Evolutionary conservation across 257 asterid genomes (phyloP).

Genomic region (Capsicum pubescens): DNA sequence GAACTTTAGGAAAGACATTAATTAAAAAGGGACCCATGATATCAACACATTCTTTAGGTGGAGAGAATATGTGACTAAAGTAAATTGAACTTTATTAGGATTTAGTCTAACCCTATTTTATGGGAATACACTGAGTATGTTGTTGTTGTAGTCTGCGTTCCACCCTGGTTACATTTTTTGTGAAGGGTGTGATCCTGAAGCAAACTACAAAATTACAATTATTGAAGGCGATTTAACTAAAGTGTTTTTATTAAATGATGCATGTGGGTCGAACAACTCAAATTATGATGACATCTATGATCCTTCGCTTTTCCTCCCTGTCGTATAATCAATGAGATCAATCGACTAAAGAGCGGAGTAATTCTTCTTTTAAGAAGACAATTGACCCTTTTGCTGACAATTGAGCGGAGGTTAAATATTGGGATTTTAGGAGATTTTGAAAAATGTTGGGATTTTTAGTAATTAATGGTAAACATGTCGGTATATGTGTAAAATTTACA

Average conservation of each 20-base stretch:
- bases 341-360: background rate
- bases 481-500: too few species aligned
- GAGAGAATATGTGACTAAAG: background rate
- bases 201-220: background rate
- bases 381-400: too few species aligned
- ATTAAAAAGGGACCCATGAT: slow-evolving; percentile 6
- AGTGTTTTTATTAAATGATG: slow-evolving; percentile 2
- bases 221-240: background rate
- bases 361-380: background rate
- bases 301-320: background rate
- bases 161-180: background rate
- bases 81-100: background rate
- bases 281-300: background rate
- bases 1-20: too few species aligned
- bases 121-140: too few species aligned
- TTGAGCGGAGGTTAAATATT: too few species aligned
- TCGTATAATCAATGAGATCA: background rate
- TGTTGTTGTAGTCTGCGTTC: too few species aligned
- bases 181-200: background rate
- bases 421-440: too few species aligned
- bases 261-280: background rate
- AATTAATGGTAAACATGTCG: too few species aligned
- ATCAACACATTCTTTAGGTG: background rate
- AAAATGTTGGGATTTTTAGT: too few species aligned
- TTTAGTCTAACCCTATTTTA: background rate